Conservation (phyloP, 176 grass and related monocot species). For the Musa beccarii region DNA sequence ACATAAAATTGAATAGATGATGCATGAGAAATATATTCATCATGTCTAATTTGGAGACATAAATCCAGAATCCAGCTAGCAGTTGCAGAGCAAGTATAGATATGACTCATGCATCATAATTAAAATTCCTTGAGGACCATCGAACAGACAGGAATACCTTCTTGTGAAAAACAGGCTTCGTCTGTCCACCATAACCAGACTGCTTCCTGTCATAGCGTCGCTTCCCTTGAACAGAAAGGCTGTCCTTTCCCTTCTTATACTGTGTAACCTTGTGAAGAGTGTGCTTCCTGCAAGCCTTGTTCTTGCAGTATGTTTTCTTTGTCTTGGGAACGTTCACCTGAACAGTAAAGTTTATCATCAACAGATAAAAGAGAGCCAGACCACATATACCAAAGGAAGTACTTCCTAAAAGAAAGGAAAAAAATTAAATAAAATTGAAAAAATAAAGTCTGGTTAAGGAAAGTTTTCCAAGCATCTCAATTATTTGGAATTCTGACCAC, state of each 20-base stretch:
- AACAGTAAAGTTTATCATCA: neutral
- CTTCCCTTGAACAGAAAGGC: slow-evolving; percentile 81
- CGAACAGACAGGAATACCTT: slow-evolving; percentile 35
- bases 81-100: too few species aligned
- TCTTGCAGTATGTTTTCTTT: slow-evolving; percentile 97
- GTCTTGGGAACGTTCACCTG: slow-evolving; percentile 94
- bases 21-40: neutral
- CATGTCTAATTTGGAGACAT: neutral
- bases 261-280: slow-evolving; percentile 93
- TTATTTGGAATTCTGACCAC: too few species aligned
- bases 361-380: neutral
- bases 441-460: too few species aligned
- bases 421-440: neutral
- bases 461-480: too few species aligned
- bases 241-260: slow-evolving; percentile 96
- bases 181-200: slow-evolving; percentile 93
- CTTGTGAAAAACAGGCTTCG: slow-evolving; percentile 95
- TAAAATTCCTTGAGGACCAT: neutral
- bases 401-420: too few species aligned
- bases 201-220: slow-evolving; percentile 91
- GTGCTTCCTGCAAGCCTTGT: slow-evolving; percentile 94
- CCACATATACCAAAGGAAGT: neutral
- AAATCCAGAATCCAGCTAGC: neutral
- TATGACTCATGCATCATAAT: neutral
- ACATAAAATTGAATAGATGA: too few species aligned